Conservation (phyloP, 2,329 filamentous ascomycete species). For the Penicillium thymicola region DNA sequence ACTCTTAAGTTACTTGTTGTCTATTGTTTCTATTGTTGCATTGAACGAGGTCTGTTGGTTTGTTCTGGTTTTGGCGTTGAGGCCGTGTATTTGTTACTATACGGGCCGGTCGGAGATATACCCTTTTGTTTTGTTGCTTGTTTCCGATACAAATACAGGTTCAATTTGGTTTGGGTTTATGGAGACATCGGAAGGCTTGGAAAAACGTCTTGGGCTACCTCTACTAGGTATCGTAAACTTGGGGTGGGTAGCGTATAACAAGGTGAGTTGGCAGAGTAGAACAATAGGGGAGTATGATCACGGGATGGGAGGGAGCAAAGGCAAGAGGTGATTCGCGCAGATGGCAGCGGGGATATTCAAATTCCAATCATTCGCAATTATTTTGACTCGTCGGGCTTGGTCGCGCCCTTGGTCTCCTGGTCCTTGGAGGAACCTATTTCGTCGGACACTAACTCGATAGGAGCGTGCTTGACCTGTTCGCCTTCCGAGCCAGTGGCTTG, state of each 20-base stretch:
- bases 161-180: slow-evolving; percentile 6
- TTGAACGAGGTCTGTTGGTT: background rate
- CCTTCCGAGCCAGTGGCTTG: slow-evolving; percentile 49
- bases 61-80: slow-evolving; percentile 14
- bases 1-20: too few species aligned
- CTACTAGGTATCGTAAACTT: slow-evolving; percentile 10
- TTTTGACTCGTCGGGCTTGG: slow-evolving; percentile 28
- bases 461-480: slow-evolving; percentile 64
- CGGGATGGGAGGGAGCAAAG: background rate
- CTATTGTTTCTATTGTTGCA: background rate
- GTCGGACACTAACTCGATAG: slow-evolving; percentile 48
- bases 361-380: slow-evolving; percentile 14
- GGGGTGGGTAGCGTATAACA: slow-evolving; percentile 1
- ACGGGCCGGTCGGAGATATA: slow-evolving; percentile 15
- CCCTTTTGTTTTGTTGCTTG: slow-evolving; percentile 12
- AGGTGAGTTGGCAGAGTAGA: background rate
- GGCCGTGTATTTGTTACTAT: background rate
- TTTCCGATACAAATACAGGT: slow-evolving; percentile 7
- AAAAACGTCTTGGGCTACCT: slow-evolving; percentile 2
- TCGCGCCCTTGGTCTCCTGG: slow-evolving; percentile 14
- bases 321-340: background rate
- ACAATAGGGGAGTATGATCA: background rate
- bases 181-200: background rate
- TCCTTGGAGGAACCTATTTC: slow-evolving; percentile 34
- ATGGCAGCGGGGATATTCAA: background rate